phyloP scores from a whole-genome alignment of 2,329 filamentous ascomycete genomes.

The Calonectria crousiana region DNA sequence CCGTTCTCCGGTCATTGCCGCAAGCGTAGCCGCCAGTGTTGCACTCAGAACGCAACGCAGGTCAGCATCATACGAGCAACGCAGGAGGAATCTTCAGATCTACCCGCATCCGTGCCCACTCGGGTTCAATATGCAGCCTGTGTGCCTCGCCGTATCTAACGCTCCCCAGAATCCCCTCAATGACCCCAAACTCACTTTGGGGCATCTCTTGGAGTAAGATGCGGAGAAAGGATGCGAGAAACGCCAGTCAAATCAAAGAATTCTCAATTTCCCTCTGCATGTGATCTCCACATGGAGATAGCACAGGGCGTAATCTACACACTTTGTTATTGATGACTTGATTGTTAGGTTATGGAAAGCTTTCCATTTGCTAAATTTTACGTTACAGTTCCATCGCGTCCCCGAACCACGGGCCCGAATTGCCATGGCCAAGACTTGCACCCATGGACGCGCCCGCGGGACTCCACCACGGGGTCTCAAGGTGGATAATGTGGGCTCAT shows the following conservation, averaged over 20 bases:
- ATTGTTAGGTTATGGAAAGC: constrained; percentile 9
- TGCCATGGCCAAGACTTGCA: background rate
- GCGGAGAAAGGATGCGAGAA: background rate
- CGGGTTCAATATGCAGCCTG: background rate
- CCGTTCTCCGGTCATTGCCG: background rate
- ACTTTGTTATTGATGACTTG: background rate
- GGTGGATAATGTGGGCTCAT: constrained; percentile 4
- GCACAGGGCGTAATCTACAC: background rate
- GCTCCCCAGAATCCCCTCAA: background rate
- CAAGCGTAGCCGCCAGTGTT: background rate
- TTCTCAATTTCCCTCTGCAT: background rate
- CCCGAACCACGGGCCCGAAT: background rate
- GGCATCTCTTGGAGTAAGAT: background rate
- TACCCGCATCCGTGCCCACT: background rate
- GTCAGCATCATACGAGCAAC: background rate
- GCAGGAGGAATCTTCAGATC: background rate
- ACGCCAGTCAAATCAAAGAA: background rate
- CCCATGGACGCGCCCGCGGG: background rate
- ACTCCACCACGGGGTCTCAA: background rate
- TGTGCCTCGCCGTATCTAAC: background rate
- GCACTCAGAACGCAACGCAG: background rate
- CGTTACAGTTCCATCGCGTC: background rate
- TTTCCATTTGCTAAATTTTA: constrained; percentile 21
- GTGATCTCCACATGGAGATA: background rate
- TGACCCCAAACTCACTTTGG: background rate